Evolutionary conservation across 2,329 filamentous ascomycete species (phyloP), one percentile per base, ranked within the genome.

Genomic region (Arthroderma sp.): DNA sequence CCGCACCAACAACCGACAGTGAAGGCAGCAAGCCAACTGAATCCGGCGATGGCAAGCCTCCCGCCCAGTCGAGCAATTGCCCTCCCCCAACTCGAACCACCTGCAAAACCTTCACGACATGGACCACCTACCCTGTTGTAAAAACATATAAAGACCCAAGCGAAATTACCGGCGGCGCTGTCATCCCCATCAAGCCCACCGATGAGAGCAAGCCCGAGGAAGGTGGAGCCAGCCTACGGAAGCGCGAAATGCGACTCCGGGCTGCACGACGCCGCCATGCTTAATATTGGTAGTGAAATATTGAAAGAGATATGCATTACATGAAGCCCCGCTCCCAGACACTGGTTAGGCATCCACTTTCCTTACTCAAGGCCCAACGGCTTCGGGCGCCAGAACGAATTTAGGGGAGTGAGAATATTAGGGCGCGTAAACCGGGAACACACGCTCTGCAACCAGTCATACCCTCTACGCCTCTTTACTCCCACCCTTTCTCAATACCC

Each of bases 181-280:
- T 46, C 37, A 38, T 42, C 30, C 44, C 47, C 27, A 41, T 49
- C 29, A 43, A 40, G 8, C 42, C 44, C 38, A 36, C 40, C 6
- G 41, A 39, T 27, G 33, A 7, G 2, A 33, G 29, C 6, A 33
- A 36, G 15, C 9, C 9, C 32, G 41, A 31, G 5, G 43, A 46
- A 38, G 44, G 41, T 11, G 40, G 39, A 31, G 43, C 36, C 41
- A 36, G 42, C 3, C 41, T 27, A 6, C 41, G 41, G 31, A 30
- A 31, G 29, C 41, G 41, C 15, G 41, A 43, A 9, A 43, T 43
- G 32, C 30, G n/a, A 4, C 33, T 10, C 22, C 41, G 37, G 15
- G 33, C 28, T 15, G 33, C 30, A n/a, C 41, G 41, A 27, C 28
- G 28, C 27, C 41, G 31, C 22, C 41, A 37, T 37, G 15, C n/a